phyloP scores from a whole-genome alignment of 495 filamentous ascomycete genomes.

The Penicillium mononematosum region DNA sequence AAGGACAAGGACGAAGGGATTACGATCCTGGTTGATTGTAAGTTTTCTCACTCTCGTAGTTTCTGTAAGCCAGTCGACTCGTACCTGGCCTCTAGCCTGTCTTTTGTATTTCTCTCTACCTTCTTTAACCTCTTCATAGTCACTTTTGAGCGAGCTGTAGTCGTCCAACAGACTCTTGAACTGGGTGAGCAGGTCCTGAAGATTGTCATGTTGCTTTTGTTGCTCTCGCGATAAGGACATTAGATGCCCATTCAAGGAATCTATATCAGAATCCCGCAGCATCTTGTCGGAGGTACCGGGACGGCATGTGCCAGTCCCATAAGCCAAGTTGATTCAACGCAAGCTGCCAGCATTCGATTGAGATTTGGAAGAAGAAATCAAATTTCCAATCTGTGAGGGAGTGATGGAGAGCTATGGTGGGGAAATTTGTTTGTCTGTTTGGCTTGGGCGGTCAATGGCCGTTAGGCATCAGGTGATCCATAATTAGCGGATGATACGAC shows the following conservation, averaged over 20 bases:
- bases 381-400: background rate
- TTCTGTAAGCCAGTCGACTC: slow-evolving; percentile 6
- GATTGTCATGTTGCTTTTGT: slow-evolving; percentile 35
- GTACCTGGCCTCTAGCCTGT: slow-evolving; percentile 49
- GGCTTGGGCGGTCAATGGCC: slow-evolving; percentile 16
- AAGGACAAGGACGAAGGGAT: slow-evolving; percentile 59
- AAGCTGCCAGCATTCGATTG: slow-evolving; percentile 16
- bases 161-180: slow-evolving; percentile 46
- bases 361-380: background rate
- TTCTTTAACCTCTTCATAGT: slow-evolving; percentile 58
- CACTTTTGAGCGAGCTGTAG: slow-evolving; percentile 54
- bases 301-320: slow-evolving; percentile 28
- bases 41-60: slow-evolving; percentile 2
- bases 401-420: slow-evolving; percentile 5
- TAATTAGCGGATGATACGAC: background rate
- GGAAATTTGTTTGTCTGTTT: slow-evolving; percentile 22
- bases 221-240: slow-evolving; percentile 30
- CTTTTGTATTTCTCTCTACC: slow-evolving; percentile 53
- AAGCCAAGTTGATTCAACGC: slow-evolving; percentile 1
- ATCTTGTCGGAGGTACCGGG: slow-evolving; percentile 27
- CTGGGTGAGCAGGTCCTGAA: slow-evolving; percentile 37
- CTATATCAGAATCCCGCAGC: slow-evolving; percentile 42
- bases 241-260: slow-evolving; percentile 32
- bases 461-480: slow-evolving; percentile 15
- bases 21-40: slow-evolving; percentile 42